Percentiles rank a stretch among this genome's conserved stretches.
These are phyloP conservation scores for Amoebophrya sp. DNA, from an alignment of 169 alveolate species.

Conservation along the genomic window DNA sequence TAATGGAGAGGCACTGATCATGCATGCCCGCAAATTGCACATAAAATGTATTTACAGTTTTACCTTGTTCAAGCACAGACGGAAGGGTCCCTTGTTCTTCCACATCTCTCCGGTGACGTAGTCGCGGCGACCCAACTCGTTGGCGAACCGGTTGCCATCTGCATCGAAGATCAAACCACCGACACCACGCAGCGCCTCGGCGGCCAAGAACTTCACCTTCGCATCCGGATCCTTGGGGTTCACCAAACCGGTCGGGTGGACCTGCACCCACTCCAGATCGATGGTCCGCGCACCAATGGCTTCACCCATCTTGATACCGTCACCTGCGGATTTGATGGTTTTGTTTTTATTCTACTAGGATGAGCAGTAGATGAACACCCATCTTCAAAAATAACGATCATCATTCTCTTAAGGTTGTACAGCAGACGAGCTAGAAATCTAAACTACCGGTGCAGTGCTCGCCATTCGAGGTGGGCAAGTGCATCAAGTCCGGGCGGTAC, in stretches of 20 bases:
- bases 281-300: conserved; percentile 54
- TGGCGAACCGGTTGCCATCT: conserved; percentile 55
- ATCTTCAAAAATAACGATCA: no score
- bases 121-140: conserved; percentile 54
- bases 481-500: conserved; percentile 43
- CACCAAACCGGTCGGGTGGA: conserved; percentile 57
- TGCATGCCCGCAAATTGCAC: background rate
- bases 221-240: conserved; percentile 46
- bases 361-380: no score
- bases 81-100: conserved; percentile 55
- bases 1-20: background rate
- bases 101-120: conserved; percentile 53
- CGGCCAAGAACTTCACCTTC: conserved; percentile 48
- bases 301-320: conserved; percentile 54
- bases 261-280: conserved; percentile 56
- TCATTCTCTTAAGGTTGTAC: no score
- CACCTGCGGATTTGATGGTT: conserved; percentile 32
- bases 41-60: background rate
- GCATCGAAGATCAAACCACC: conserved; percentile 51
- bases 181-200: conserved; percentile 55
- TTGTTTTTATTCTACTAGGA: no score
- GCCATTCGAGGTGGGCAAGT: conserved; percentile 51
- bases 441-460: conserved; percentile 39
- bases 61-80: conserved; percentile 48
- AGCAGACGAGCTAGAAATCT: no score